Evolutionary conservation across 73 alveolate species (phyloP), one percentile per base, ranked within the genome.

Genomic region (Symbiodinium pilosum): DNA sequence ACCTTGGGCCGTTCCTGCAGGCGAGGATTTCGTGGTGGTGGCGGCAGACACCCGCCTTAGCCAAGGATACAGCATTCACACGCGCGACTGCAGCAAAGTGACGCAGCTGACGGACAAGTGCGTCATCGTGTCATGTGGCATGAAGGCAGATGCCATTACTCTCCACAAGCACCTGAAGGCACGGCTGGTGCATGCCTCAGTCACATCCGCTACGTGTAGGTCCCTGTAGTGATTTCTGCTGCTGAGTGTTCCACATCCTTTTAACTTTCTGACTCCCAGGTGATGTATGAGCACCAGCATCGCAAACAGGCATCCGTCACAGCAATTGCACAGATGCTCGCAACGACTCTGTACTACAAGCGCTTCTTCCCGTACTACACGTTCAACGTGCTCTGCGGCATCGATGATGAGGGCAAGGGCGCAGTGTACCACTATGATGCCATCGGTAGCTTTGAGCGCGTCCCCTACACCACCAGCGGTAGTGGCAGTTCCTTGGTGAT

Each of bases 31-130:
- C 98, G 99, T 99, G 32, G 99, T 99, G 87, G 99, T 99, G 52
- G 99, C 99, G 8, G 99, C 99, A 21, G 99, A 99, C 99, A 99
- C 99, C 47, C 99, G 99, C 75, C 99, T 99, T 93, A 99, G 99
- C 84, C 95, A 87, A 85, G 99, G 99, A 99, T 99, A 93, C 99
- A 95, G 99, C 94, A 99, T 99, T 95, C 99, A 99, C 88, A 99
- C 99, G 43, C 98, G 99, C 92, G 99, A 99, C 85, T 83, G 99
- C 86, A 99, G 99, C 94, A 99, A 99, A 96, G 99, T 99, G 75
- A 99, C 99, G 84, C 99, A 87, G 91, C 99, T 99, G 77, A 99
- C 99, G 39, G 99, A 94, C 68, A 99, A 94, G 86, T 77, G 99
- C 56, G 99, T 98, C 75, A 99, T 99, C 68, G 99, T 99, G 12